Evolutionary conservation across 1,284 basidiomycete species (phyloP).

Genomic region (Stereum hirsutum): DNA sequence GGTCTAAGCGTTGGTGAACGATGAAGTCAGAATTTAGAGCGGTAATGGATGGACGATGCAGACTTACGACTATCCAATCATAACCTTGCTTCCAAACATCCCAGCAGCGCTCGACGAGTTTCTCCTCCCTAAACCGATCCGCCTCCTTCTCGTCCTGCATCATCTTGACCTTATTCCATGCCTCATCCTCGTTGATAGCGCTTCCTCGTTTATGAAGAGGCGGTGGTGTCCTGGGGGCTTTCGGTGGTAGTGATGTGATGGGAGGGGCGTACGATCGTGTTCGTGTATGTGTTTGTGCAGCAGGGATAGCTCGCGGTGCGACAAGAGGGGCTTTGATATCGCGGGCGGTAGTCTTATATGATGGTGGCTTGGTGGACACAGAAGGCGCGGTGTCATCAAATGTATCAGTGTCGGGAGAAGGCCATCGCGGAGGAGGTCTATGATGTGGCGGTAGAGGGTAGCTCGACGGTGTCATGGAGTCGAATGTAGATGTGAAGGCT

Average conservation of each 20-base stretch:
- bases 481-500: conserved; percentile 19
- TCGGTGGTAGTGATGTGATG: too few relatives aligned
- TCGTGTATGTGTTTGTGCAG: conserved; percentile 13
- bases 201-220: conserved; percentile 25
- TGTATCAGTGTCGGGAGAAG: conserved; percentile 26
- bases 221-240: conserved; percentile 23
- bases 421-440: conserved; percentile 15
- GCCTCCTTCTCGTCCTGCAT: conserved; percentile 61
- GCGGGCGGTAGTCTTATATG: conserved; percentile 29
- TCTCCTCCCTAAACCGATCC: conserved; percentile 54
- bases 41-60: conserved; percentile 6
- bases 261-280: conserved; percentile 5
- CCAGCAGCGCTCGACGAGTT: conserved; percentile 58
- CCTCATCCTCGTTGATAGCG: conserved; percentile 55
- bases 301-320: conserved; percentile 10
- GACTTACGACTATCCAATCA: conserved; percentile 61
- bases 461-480: conserved; percentile 14
- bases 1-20: too few relatives aligned
- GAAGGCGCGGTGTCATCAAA: conserved; percentile 25
- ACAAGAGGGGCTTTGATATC: background rate
- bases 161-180: conserved; percentile 68
- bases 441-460: conserved; percentile 10
- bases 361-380: conserved; percentile 39
- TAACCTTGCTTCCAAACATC: conserved; percentile 61
- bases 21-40: conserved; percentile 6